phyloP scores from a whole-genome alignment of 352 stramenopile species.

The Globisporangium nagaii region DNA sequence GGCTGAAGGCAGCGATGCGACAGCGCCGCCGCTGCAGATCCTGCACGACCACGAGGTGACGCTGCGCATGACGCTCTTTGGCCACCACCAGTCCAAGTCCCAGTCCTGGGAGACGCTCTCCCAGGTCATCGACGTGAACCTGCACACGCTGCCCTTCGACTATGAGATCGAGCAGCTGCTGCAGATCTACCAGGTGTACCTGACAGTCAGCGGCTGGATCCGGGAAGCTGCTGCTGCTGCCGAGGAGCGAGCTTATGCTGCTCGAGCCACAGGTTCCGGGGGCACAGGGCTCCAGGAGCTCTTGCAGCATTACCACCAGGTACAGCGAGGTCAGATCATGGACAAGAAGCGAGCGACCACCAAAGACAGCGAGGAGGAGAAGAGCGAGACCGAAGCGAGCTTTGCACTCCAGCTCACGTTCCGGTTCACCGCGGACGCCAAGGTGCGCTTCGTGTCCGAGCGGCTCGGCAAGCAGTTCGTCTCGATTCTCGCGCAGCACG shows the following conservation, averaged over 20 bases:
- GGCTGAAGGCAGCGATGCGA: not conserved
- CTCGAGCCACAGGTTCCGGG: too few species aligned
- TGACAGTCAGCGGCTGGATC: constrained; percentile 10
- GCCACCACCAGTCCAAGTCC: constrained; percentile 28
- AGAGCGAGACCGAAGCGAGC: constrained; percentile 13
- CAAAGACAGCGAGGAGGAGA: not conserved
- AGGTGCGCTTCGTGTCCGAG: constrained; percentile 32
- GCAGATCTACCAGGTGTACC: constrained; percentile 17
- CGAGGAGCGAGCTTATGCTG: too few species aligned
- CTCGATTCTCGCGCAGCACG: constrained; percentile 28
- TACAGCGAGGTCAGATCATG: not conserved
- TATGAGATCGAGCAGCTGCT: constrained; percentile 32
- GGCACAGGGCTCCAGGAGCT: too few species aligned
- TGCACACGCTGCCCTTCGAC: constrained; percentile 40
- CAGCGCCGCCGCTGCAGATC: constrained; percentile 16
- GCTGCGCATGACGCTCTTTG: constrained; percentile 52
- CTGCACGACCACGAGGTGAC: constrained; percentile 39
- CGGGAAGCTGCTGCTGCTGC: not conserved
- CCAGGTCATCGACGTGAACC: constrained; percentile 50
- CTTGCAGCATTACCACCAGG: constrained; percentile 3
- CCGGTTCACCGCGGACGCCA: constrained; percentile 34
- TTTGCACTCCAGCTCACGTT: constrained; percentile 59
- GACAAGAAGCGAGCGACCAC: not conserved
- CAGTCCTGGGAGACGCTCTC: constrained; percentile 48
- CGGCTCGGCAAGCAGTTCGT: constrained; percentile 31